Evolutionary conservation across 495 filamentous ascomycete species (phyloP).

Genomic region (Echria macrotheca): DNA sequence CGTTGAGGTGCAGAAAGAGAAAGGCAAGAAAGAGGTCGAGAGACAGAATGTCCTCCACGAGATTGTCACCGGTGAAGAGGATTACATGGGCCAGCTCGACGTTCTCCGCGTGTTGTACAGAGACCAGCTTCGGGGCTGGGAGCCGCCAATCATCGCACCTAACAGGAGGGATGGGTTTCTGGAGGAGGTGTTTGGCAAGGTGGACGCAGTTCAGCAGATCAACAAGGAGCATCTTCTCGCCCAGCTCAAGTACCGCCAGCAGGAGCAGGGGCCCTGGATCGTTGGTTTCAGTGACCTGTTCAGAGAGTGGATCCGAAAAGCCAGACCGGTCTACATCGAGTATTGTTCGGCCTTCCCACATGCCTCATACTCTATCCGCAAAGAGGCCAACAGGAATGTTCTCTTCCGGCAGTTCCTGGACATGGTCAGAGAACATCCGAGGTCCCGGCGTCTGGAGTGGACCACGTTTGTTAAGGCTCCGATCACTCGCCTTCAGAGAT

Average conservation of each 20-base stretch:
- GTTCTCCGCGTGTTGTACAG: conserved; percentile 80
- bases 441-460: conserved; percentile 85
- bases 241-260: conserved; percentile 94
- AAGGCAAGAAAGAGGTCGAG: conserved; percentile 81
- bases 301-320: conserved; percentile 97
- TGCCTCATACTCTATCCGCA: conserved; percentile 75
- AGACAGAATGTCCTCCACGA: conserved; percentile 94
- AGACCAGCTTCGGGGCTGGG: conserved; percentile 66
- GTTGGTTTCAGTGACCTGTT: conserved; percentile 95
- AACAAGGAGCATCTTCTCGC: conserved; percentile 93
- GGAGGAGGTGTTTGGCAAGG: conserved; percentile 79
- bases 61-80: conserved; percentile 89
- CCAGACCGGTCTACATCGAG: conserved; percentile 79
- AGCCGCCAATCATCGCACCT: conserved; percentile 75
- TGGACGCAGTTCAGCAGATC: conserved; percentile 81
- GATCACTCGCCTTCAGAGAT: conserved; percentile 88
- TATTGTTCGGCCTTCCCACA: conserved; percentile 86
- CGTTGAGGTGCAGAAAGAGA: conserved; percentile 62
- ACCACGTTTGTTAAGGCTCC: conserved; percentile 90
- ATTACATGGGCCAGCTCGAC: conserved; percentile 80
- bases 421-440: conserved; percentile 66
- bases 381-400: conserved; percentile 78
- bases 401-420: conserved; percentile 85
- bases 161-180: conserved; percentile 73
- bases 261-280: conserved; percentile 94